phyloP scores from a whole-genome alignment of 495 filamentous ascomycete species.

The Penicillium verhagenii region DNA sequence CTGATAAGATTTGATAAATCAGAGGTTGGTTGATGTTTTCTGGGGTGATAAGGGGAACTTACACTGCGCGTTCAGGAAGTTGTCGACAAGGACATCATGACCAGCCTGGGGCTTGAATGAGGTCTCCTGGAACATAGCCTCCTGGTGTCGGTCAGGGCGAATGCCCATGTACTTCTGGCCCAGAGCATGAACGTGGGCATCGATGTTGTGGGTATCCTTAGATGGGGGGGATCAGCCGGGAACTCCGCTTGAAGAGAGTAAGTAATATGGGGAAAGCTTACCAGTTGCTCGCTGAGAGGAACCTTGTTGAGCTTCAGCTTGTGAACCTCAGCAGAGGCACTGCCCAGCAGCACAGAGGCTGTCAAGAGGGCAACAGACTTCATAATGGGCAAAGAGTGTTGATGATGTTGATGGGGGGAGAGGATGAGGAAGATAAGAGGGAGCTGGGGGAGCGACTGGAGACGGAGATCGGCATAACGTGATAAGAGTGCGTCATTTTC shows the following conservation, averaged over 20 bases:
- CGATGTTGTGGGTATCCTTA: conserved; percentile 74
- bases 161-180: conserved; percentile 85
- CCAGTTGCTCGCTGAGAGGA: conserved; percentile 87
- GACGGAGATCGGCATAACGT: conserved; percentile 27
- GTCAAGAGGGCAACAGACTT: conserved; percentile 75
- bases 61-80: conserved; percentile 99
- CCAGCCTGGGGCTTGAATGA: conserved; percentile 62
- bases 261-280: conserved; percentile 44
- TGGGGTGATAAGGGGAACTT: conserved; percentile 33
- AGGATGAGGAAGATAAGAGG: conserved; percentile 21
- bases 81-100: conserved; percentile 86
- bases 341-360: conserved; percentile 77
- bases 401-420: conserved; percentile 21
- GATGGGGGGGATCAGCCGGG: conserved; percentile 17
- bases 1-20: conserved; percentile 42
- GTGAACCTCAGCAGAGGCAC: conserved; percentile 79
- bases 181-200: conserved; percentile 74
- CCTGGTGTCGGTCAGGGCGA: conserved; percentile 63
- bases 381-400: conserved; percentile 55
- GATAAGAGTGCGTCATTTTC: conserved; percentile 25
- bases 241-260: background rate
- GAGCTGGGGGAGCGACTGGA: conserved; percentile 21
- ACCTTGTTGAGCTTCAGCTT: conserved; percentile 98
- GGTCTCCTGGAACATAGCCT: conserved; percentile 77
- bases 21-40: background rate